These are phyloP conservation scores for Globisporangium orthogonon DNA, from an alignment of 352 stramenopile genomes.

Conservation along the genomic window DNA sequence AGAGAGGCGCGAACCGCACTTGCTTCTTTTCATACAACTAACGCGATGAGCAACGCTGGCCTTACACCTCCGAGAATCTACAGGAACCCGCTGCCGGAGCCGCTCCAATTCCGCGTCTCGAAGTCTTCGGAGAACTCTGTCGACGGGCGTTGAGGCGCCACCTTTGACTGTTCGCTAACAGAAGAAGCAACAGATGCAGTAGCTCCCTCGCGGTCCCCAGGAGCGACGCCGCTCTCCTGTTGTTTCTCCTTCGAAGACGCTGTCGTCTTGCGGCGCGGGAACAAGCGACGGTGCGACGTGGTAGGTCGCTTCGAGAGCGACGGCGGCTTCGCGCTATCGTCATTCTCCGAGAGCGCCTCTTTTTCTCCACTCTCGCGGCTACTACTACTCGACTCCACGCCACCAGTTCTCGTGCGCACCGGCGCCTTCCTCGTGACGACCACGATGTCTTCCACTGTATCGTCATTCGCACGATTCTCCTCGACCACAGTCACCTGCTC, in stretches of 20 bases:
- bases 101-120: constrained; percentile 36
- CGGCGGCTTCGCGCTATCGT: background rate
- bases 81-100: constrained; percentile 33
- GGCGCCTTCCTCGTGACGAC: constrained; percentile 2
- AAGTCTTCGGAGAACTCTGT: constrained; percentile 24
- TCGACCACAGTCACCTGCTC: constrained; percentile 25
- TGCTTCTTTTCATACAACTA: too few relatives aligned
- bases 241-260: background rate
- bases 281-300: constrained; percentile 3
- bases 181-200: background rate
- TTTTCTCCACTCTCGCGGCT: too few relatives aligned
- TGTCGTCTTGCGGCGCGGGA: constrained; percentile 1
- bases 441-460: constrained; percentile 7
- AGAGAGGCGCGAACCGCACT: too few relatives aligned
- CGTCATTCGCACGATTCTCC: constrained; percentile 1
- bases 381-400: background rate
- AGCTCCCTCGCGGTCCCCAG: background rate
- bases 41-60: too few relatives aligned
- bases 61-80: constrained; percentile 1
- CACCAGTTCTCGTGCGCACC: background rate
- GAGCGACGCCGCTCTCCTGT: background rate
- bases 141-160: background rate
- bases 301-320: constrained; percentile 1
- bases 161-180: background rate
- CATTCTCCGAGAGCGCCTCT: background rate